Evolutionary conservation across 1,284 basidiomycete species (phyloP), one percentile per base, ranked within the genome.

Genomic region (Crepidotus sp.): DNA sequence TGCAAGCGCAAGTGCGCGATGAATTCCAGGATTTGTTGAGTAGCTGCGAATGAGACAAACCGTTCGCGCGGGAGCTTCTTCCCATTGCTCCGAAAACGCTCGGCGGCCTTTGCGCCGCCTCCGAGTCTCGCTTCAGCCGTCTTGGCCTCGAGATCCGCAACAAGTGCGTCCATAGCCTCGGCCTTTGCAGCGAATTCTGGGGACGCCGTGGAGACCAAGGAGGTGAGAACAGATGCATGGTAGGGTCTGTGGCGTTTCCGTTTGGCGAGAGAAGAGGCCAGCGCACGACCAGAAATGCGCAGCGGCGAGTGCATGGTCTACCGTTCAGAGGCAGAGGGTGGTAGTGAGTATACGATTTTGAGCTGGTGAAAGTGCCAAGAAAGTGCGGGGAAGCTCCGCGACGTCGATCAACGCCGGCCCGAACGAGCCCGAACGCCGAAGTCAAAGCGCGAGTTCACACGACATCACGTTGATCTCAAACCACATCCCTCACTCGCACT

Each of bases 61-160:
- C 90, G 72, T 68, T 94, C 89, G 56, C 92, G 72, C 24, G 87
- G 87, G n/a, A 91, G 65, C 59, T 82, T 78, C 71, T 95, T 95
- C 6, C 87, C 87, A 55, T 80, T 81, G 47, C 73, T 79, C 54
- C 74, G 69, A 76, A 91, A 86, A 45, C 83, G 76, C 57, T 87
- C 81, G 38, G 80, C 73, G 29, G 87, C 85, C 60, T 83, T 87
- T 33, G 68, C 43, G 29, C 79, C 74, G 49, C 83, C 77, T 19
- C 84, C 85, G 37, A 70, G 64, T 52, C 81, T 70, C 41, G 74
- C 76, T 9, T 62, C 59, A 0, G 74, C 70, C 40, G 77, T 63
- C 59, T 76, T 84, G 6, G 60, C 56, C 45, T 83, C 78, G 5
- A 86, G 54, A 48, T 83, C 78, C 1, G 68, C 66, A 1, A 88